Base-by-base conservation (phyloP, 805 yeast species). In the Tetrapisispora namnaoensis region DNA sequence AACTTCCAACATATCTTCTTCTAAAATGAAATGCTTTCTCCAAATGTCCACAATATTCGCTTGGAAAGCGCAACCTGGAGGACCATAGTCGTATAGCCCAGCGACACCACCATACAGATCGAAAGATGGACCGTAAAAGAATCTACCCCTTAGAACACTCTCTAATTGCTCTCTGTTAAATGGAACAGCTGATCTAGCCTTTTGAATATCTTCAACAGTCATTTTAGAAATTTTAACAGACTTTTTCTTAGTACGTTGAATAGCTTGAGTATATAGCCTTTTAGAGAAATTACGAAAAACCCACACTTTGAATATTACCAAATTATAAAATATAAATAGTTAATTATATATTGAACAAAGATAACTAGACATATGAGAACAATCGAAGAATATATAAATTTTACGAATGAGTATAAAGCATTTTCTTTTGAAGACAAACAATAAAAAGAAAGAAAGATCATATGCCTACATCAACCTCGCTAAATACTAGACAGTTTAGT, bases 41-140 rank as follows among this genome's bases (percentile, higher is more conserved):
- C 99, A 93, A 45, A 79, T 77, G 64, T 95, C 99, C 53, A 93
- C 75, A 53, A 93, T 77, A 69, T 93, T 91, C 61, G 97, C 95
- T 75, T 91, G 98, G 71, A 93, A 79, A 13, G 98, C 95, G 74
- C 98, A 91, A 54, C 99, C 99, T 67, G 99, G 97, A 54, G 99
- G 99, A 73, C 99, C 99, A 66, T 90, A 93, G 69, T 93, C 99
- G 69, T 87, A 93, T 51, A 93, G 76, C 56, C 99, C 99, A 44
- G 96, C 86, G 42, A 93, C 98, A 69, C 99, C 99, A 58, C 99
- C 99, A 68, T 93, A 93, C 55, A 91, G 80, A 67, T 93, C 99
- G 62, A 93, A 93, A 35, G 98, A 83, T 55, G 99, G 99, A 17
- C 98, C 96, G 67, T 79, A 95, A 72, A 93, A 93, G 75, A 93